A percentile compares a stretch with the other conserved stretches of the same genome.
phyloP scores from a whole-genome alignment of 129 eudicot genomes.

The Centella asiatica region DNA sequence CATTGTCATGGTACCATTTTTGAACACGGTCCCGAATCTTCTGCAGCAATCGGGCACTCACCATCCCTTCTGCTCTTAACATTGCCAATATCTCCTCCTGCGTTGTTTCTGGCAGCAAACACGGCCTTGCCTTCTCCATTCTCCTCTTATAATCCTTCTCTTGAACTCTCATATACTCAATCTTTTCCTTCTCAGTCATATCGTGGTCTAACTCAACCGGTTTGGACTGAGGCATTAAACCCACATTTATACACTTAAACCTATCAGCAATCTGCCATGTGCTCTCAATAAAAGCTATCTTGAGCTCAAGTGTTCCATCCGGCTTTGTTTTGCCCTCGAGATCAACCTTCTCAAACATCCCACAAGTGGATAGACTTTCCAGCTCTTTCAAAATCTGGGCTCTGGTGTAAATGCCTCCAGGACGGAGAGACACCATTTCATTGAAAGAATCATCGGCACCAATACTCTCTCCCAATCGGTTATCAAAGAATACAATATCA shows the following conservation, averaged over 20 bases:
- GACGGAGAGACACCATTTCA: constrained; percentile 65
- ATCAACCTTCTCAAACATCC: constrained; percentile 85
- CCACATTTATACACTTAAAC: constrained; percentile 76
- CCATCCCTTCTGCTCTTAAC: constrained; percentile 46
- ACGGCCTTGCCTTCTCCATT: constrained; percentile 64
- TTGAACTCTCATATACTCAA: constrained; percentile 44
- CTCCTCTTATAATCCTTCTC: constrained; percentile 67
- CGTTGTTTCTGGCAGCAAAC: constrained; percentile 53
- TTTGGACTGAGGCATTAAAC: constrained; percentile 70
- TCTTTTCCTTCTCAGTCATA: constrained; percentile 74
- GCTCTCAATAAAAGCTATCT: constrained; percentile 44
- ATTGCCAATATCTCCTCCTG: constrained; percentile 47
- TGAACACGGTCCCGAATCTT: constrained; percentile 71
- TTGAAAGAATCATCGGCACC: constrained; percentile 68
- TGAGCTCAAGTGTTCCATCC: constrained; percentile 56
- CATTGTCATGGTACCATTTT: constrained; percentile 89
- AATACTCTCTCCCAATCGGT: constrained; percentile 16
- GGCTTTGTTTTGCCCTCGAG: constrained; percentile 67
- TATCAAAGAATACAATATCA: constrained; percentile 51
- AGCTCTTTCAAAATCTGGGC: constrained; percentile 83
- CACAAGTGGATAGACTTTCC: constrained; percentile 66
- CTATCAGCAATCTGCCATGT: constrained; percentile 65
- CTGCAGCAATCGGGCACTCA: constrained; percentile 79
- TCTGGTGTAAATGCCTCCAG: constrained; percentile 68
- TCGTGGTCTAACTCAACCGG: constrained; percentile 50